Base-by-base conservation (phyloP, 352 stramenopile genomes). In the Pythium dissimile region DNA sequence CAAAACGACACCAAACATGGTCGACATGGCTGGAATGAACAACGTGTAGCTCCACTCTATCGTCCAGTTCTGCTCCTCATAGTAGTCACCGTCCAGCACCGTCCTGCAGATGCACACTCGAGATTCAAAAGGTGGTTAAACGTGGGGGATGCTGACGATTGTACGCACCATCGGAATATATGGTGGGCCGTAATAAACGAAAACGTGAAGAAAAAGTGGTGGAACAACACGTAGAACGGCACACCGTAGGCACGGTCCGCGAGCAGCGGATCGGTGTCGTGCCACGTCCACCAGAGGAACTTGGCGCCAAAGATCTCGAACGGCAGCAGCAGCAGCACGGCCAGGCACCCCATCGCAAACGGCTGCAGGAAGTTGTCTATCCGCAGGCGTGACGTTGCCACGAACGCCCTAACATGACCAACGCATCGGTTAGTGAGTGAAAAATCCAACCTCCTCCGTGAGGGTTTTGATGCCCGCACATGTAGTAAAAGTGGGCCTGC, bases 231-330 rank as follows among this genome's bases (percentile, higher is more conserved):
- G 50, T 89, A 75, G 51, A 72, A 77, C 3, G 84, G 84, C 1
- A 92, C 72, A 30, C 77, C 78, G 52, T 89, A 80, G 18, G 89
- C 56, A 2, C 84, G 78, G 21, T 77, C 72, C 8, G 53, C 54
- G 13, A 94, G 61, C 37, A 88, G 64, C 24, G 81, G 81, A 24
- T 94, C 81, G 18, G 78, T 91, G 53, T 94, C 84, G 54, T 94
- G 84, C 71, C 76, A 91, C 46, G 84, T 94, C 84, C 84, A 94
- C 79, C 80, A 91, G 24, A 94, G 66, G 45, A 94, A 89, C 53
- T 92, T 92, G 54, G 77, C 54, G 43, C 84, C 84, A 30, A 92
- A 43, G 44, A 94, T 65, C 67, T 94, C 81, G 30, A 90, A 84
- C 9, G 84, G 84, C 35, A 92, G 78, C 7, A 64, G 57, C 24